phyloP scores from a whole-genome alignment of 2,329 filamentous ascomycete species.

The Aspergillus brunneoviolaceus region DNA sequence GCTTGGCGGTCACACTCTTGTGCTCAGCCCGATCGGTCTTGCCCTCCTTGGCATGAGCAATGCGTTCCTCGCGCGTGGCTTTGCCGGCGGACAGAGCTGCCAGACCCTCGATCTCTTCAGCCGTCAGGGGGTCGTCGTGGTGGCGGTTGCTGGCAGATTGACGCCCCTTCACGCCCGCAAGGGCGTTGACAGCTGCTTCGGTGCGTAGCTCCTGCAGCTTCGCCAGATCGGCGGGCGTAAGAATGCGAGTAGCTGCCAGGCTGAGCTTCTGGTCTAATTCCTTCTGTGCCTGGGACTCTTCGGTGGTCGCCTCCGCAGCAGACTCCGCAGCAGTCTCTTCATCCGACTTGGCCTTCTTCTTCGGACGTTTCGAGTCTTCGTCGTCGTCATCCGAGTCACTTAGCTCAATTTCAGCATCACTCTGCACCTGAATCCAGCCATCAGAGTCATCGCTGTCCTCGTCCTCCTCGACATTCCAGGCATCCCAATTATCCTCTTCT shows the following conservation, averaged over 20 bases:
- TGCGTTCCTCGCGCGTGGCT: conserved; percentile 82
- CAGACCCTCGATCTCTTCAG: conserved; percentile 86
- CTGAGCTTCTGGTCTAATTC: conserved; percentile 43
- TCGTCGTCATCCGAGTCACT: conserved; percentile 77
- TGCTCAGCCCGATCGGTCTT: conserved; percentile 76
- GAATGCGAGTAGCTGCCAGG: conserved; percentile 87
- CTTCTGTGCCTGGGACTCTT: conserved; percentile 39
- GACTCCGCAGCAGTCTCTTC: not conserved
- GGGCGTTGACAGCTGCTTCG: conserved; percentile 67
- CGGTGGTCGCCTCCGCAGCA: conserved; percentile 40
- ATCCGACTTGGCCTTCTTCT: conserved; percentile 62
- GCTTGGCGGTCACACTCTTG: conserved; percentile 79
- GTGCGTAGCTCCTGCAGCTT: conserved; percentile 87
- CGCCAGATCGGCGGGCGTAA: conserved; percentile 92
- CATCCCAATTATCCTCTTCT: conserved; percentile 54
- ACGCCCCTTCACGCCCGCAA: conserved; percentile 42
- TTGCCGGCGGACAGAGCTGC: conserved; percentile 70
- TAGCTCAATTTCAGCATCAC: conserved; percentile 73
- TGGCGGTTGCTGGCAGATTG: conserved; percentile 58
- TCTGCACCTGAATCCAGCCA: conserved; percentile 89
- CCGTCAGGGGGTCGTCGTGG: conserved; percentile 83
- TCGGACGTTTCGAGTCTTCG: conserved; percentile 51
- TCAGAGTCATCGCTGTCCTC: conserved; percentile 69
- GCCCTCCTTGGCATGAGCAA: conserved; percentile 78
- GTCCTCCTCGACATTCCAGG: conserved; percentile 62